A percentile compares a stretch with the other conserved stretches of the same genome.
Evolutionary conservation across 495 filamentous ascomycete genomes (phyloP).

Genomic region (Rusavskia elegans): DNA sequence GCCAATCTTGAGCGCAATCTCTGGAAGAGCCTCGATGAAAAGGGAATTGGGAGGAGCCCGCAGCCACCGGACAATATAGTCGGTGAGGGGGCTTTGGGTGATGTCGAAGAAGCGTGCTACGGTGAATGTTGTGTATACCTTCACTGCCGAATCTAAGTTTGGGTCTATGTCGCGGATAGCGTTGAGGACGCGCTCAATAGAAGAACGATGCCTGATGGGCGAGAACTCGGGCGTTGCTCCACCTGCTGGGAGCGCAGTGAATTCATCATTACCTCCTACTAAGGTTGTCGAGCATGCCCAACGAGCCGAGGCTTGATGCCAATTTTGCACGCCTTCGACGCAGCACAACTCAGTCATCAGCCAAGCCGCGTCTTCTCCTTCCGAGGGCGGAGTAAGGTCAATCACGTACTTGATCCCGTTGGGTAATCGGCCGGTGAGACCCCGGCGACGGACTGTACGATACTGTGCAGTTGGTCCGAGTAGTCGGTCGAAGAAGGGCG

Average conservation of each 20-base stretch:
- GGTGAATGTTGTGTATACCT: conserved; percentile 45
- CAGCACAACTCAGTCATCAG: conserved; percentile 42
- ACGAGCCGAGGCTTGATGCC: conserved; percentile 22
- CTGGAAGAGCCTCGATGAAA: conserved; percentile 33
- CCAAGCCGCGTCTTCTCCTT: conserved; percentile 43
- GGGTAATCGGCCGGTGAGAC: conserved; percentile 19
- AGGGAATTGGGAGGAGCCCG: conserved; percentile 24
- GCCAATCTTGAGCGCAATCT: conserved; percentile 28
- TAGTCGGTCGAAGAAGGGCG: conserved; percentile 30
- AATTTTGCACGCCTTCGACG: conserved; percentile 30
- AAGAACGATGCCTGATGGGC: conserved; percentile 39
- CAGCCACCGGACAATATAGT: conserved; percentile 30
- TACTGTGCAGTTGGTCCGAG: conserved; percentile 28
- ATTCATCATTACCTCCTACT: conserved; percentile 24
- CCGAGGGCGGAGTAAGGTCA: conserved; percentile 42
- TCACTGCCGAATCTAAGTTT: conserved; percentile 45
- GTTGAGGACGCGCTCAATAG: conserved; percentile 41
- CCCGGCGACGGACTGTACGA: conserved; percentile 20
- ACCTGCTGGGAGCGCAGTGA: not conserved
- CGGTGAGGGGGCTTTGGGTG: conserved; percentile 17
- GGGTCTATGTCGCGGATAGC: conserved; percentile 30
- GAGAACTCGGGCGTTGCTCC: conserved; percentile 35
- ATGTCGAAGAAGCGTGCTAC: conserved; percentile 42
- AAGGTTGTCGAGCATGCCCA: conserved; percentile 29
- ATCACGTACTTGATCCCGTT: conserved; percentile 36